Evolutionary conservation across 1,139 yeast species (phyloP), one percentile per base, ranked within the genome.

Genomic region (Kodamaea sp.): DNA sequence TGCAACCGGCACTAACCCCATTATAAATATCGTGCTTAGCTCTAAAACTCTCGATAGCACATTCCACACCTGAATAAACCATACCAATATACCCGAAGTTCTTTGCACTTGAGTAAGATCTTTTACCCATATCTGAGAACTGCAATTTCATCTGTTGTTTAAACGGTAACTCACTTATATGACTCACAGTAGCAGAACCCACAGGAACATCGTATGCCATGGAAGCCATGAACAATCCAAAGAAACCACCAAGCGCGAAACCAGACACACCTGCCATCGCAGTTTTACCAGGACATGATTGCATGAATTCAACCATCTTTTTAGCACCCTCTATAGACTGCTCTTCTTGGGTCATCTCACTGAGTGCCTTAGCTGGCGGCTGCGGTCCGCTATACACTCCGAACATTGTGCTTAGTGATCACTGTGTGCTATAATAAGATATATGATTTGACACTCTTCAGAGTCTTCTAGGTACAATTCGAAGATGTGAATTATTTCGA

Each of bases 161-260:
- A 58, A 92, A 80, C 3, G 98, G 97, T 42, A 92, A 68, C 42
- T 90, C 95, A 14, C 90, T 76, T 31, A 88, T 77, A 45, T 72
- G 78, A 22, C 50, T 55, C 24, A 69, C 71, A 3, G 80, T 72
- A 14, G 73, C 74, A 2, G 78, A 61, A 6, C 83, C 92, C 21
- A 83, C 70, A 1, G 94, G 89, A 1, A 85, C 86, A 61, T 86
- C 95, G 53, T 84, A 84, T 2, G 89, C 80, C 84, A 81, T 82
- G 31, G 95, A 83, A 4, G 97, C 96, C 97, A 92, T 92, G 66
- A 92, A 90, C 34, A 92, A 68, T 43, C 98, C 97, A 59, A 92
- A 89, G 43, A 90, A 86, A 45, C 97, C 98, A 64, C 98, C 98
- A 29, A 92, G 77, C 24, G 83, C 92, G 63, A 89, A 92, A 28